These are phyloP conservation scores for Tolypocladium tundrense DNA, from an alignment of 2,329 filamentous ascomycete genomes.

Conservation along the genomic window DNA sequence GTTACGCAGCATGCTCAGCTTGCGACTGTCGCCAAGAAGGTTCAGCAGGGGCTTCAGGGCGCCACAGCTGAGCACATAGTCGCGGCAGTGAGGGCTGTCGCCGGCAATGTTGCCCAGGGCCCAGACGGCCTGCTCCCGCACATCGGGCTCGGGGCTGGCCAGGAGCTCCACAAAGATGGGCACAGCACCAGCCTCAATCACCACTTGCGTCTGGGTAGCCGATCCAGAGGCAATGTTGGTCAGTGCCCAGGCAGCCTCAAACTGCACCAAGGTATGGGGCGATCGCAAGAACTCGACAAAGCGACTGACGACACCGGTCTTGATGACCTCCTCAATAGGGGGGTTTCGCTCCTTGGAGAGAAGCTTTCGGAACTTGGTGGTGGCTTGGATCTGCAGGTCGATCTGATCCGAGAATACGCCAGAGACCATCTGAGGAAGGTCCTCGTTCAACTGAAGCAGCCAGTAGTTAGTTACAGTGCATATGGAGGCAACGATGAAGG, in stretches of 20 bases:
- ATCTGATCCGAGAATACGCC: slow-evolving; percentile 99
- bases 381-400: slow-evolving; percentile 92
- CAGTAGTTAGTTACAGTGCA: not conserved
- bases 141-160: slow-evolving; percentile 91
- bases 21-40: slow-evolving; percentile 91
- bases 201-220: slow-evolving; percentile 93
- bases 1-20: slow-evolving; percentile 97
- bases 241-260: slow-evolving; percentile 96
- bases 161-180: slow-evolving; percentile 97
- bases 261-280: slow-evolving; percentile 95
- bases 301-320: slow-evolving; percentile 92
- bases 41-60: slow-evolving; percentile 83
- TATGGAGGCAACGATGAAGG: not conserved
- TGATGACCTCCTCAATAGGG: slow-evolving; percentile 97
- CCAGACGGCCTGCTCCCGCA: slow-evolving; percentile 97
- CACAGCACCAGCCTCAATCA: slow-evolving; percentile 95
- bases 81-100: slow-evolving; percentile 93
- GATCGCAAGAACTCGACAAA: slow-evolving; percentile 98
- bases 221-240: slow-evolving; percentile 99
- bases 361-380: slow-evolving; percentile 96
- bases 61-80: slow-evolving; percentile 87
- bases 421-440: slow-evolving; percentile 95
- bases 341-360: slow-evolving; percentile 98
- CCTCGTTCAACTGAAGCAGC: slow-evolving; percentile 70
- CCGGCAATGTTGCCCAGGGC: slow-evolving; percentile 97